These are phyloP conservation scores for Trifolium pratense DNA, from an alignment of 306 rosid genomes.

Conservation along the genomic window DNA sequence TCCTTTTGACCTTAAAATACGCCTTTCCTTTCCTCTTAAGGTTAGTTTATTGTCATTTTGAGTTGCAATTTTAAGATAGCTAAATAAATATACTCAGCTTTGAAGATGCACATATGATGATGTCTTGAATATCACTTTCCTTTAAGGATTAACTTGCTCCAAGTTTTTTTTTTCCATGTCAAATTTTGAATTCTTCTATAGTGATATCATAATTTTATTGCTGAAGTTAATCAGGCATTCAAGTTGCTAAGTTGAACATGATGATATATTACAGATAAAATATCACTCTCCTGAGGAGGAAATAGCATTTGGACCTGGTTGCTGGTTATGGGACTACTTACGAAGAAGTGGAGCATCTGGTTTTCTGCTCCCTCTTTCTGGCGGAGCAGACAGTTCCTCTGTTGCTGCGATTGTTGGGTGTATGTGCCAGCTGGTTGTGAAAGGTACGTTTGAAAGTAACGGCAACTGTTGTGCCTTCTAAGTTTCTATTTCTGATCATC, in stretches of 20 bases:
- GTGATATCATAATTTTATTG: slow-evolving; percentile 11
- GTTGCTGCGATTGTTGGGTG: slow-evolving; percentile 98
- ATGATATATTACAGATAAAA: slow-evolving; percentile 60
- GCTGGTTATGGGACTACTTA: slow-evolving; percentile 99
- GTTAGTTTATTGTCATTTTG: slow-evolving; percentile 52
- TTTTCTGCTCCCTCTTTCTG: slow-evolving; percentile 96
- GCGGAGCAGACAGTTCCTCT: slow-evolving; percentile 98
- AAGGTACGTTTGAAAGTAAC: slow-evolving; percentile 58
- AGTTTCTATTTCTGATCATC: slow-evolving; percentile 35
- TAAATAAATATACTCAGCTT: slow-evolving; percentile 27
- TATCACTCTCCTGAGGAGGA: slow-evolving; percentile 94
- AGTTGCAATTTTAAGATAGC: slow-evolving; percentile 34
- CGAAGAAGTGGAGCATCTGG: slow-evolving; percentile 99
- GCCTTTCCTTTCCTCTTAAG: slow-evolving; percentile 78
- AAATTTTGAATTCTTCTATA: slow-evolving; percentile 10
- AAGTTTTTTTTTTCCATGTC: slow-evolving; percentile 7
- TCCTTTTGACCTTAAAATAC: slow-evolving; percentile 70
- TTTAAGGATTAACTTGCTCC: background rate
- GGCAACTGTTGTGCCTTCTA: slow-evolving; percentile 15
- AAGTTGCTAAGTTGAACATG: slow-evolving; percentile 39
- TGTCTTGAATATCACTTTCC: slow-evolving; percentile 24
- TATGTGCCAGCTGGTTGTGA: slow-evolving; percentile 95
- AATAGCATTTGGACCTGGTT: slow-evolving; percentile 96
- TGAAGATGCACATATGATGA: slow-evolving; percentile 21
- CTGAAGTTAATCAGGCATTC: slow-evolving; percentile 29